These are phyloP conservation scores for Aspergillus terreus DNA, from an alignment of 2,329 filamentous ascomycete genomes.

Conservation along the genomic window DNA sequence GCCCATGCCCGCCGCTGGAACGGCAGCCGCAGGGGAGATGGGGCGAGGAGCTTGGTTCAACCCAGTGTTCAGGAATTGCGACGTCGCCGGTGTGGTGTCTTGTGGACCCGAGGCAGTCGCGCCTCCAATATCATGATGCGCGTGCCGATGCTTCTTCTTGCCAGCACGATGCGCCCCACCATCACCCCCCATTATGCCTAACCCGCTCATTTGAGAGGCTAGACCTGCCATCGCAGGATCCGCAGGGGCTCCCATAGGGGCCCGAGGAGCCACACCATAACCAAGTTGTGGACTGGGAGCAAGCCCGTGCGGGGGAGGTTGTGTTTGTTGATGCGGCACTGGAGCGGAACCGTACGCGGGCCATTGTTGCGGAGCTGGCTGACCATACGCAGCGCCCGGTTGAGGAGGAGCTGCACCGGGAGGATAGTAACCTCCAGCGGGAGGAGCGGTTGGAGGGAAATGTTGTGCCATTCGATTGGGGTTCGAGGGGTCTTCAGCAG, in stretches of 20 bases:
- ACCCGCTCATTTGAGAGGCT: conserved; percentile 69
- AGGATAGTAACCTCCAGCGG: conserved; percentile 28
- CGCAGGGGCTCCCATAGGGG: conserved; percentile 20
- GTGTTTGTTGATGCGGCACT: conserved; percentile 19
- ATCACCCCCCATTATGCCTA: conserved; percentile 59
- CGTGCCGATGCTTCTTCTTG: conserved; percentile 94
- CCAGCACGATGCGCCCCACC: conserved; percentile 39
- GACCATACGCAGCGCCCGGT: conserved; percentile 33
- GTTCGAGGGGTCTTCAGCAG: conserved; percentile 53
- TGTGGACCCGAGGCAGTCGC: conserved; percentile 53
- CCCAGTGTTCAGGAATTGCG: conserved; percentile 59
- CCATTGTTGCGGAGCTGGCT: conserved; percentile 31
- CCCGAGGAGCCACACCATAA: conserved; percentile 26
- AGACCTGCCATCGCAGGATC: conserved; percentile 39
- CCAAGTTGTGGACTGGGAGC: conserved; percentile 22
- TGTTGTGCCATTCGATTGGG: conserved; percentile 49
- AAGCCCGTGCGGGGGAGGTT: conserved; percentile 18
- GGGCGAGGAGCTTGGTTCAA: conserved; percentile 34
- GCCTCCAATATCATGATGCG: conserved; percentile 80
- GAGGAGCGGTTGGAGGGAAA: conserved; percentile 51
- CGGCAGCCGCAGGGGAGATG: conserved; percentile 26
- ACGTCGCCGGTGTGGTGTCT: conserved; percentile 58
- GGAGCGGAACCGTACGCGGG: conserved; percentile 24
- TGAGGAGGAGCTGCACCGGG: conserved; percentile 38
- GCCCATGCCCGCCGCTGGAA: conserved; percentile 11